Conservation (phyloP, 2,329 filamentous ascomycete species). For the Verticillium longisporum region DNA sequence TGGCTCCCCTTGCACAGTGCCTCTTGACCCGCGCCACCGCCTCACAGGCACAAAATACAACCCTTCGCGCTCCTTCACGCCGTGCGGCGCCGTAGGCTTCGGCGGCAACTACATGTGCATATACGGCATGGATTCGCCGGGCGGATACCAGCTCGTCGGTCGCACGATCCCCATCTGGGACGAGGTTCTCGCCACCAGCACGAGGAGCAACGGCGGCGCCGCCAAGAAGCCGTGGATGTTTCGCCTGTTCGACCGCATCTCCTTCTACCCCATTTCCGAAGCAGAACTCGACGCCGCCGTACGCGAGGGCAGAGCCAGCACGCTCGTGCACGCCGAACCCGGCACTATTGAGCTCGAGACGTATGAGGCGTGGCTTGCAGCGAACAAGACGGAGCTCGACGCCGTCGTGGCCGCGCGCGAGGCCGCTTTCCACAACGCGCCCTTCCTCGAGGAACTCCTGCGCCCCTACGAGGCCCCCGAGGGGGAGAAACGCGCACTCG, state of each 20-base stretch:
- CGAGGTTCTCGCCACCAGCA: slow-evolving; percentile 5
- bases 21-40: slow-evolving; percentile 25
- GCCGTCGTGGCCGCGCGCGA: slow-evolving; percentile 13
- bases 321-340: slow-evolving; percentile 18
- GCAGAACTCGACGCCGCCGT: slow-evolving; percentile 16
- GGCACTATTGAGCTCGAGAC: slow-evolving; percentile 20
- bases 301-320: slow-evolving; percentile 6
- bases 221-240: slow-evolving; percentile 19
- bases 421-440: slow-evolving; percentile 16
- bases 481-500: neutral
- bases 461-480: slow-evolving; percentile 15
- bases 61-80: slow-evolving; percentile 27
- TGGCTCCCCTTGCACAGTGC: slow-evolving; percentile 27
- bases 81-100: slow-evolving; percentile 25
- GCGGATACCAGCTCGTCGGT: slow-evolving; percentile 29
- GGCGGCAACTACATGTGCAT: slow-evolving; percentile 31
- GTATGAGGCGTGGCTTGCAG: slow-evolving; percentile 23
- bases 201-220: neutral
- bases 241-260: slow-evolving; percentile 24
- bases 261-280: slow-evolving; percentile 22
- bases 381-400: slow-evolving; percentile 18
- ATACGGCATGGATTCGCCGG: slow-evolving; percentile 28
- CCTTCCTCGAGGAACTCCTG: slow-evolving; percentile 21
- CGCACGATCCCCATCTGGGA: slow-evolving; percentile 27
- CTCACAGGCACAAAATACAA: slow-evolving; percentile 30